Evolutionary conservation across 352 stramenopile genomes (phyloP).

Genomic region (Globisporangium ultimum): DNA sequence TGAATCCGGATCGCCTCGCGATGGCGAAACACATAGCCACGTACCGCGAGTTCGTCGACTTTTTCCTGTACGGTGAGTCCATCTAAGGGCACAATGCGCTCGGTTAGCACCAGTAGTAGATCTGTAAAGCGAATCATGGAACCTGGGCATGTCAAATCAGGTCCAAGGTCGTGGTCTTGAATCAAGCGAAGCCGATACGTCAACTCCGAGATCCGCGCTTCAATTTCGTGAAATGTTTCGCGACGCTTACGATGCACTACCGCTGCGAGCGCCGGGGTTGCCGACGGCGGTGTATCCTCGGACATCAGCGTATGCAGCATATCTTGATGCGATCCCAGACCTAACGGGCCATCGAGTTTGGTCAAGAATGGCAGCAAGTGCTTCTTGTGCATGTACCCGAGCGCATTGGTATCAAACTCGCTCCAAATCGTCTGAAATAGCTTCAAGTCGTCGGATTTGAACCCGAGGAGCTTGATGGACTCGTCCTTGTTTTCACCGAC

Average conservation of each 20-base stretch:
- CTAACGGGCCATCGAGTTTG: slow-evolving; percentile 48
- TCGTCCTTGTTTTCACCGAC: slow-evolving; percentile 55
- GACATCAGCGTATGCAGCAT: slow-evolving; percentile 28
- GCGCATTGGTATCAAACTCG: slow-evolving; percentile 65
- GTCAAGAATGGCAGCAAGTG: slow-evolving; percentile 58
- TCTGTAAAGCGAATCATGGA: slow-evolving; percentile 80
- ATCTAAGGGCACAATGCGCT: slow-evolving; percentile 61
- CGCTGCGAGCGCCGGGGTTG: slow-evolving; percentile 19
- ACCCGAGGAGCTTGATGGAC: slow-evolving; percentile 57
- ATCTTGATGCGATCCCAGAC: slow-evolving; percentile 39
- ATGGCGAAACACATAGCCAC: slow-evolving; percentile 64
- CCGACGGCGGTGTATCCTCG: slow-evolving; percentile 32
- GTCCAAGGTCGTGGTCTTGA: slow-evolving; percentile 47
- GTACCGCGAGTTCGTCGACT: slow-evolving; percentile 75
- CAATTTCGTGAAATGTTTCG: slow-evolving; percentile 65
- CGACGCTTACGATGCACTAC: slow-evolving; percentile 43
- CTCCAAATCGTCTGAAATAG: slow-evolving; percentile 72
- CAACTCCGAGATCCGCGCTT: slow-evolving; percentile 63
- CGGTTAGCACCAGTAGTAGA: slow-evolving; percentile 64
- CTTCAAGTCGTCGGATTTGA: slow-evolving; percentile 52
- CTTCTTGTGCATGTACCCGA: slow-evolving; percentile 73
- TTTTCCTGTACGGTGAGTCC: slow-evolving; percentile 79
- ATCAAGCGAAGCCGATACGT: slow-evolving; percentile 59
- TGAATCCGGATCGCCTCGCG: slow-evolving; percentile 61
- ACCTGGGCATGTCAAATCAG: slow-evolving; percentile 34